These are phyloP conservation scores for Stephanodiscus triporus DNA, from an alignment of 108 stramenopile genomes.

Conservation along the genomic window DNA sequence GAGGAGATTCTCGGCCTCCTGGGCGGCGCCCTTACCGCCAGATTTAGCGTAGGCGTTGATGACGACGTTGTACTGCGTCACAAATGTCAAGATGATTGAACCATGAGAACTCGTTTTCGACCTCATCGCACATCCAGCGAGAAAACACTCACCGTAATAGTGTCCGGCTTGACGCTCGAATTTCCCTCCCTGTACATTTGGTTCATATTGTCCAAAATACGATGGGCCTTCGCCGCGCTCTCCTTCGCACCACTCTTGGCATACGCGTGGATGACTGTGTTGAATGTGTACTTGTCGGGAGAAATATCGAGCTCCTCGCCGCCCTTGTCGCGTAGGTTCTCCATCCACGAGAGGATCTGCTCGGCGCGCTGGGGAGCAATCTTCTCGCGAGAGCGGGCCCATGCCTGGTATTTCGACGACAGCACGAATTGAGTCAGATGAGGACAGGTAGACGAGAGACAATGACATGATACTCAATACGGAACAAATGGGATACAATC, in stretches of 20 bases:
- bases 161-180: constrained; percentile 52
- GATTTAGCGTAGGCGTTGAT: constrained; percentile 73
- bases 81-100: not conserved
- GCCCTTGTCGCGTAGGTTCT: constrained; percentile 61
- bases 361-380: constrained; percentile 77
- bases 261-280: constrained; percentile 77
- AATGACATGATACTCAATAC: not conserved
- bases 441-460: not conserved
- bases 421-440: not conserved
- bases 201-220: constrained; percentile 75
- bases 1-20: constrained; percentile 56
- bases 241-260: constrained; percentile 65
- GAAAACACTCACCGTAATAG: constrained; percentile 39
- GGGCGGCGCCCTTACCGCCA: constrained; percentile 63
- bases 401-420: constrained; percentile 50
- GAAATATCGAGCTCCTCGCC: constrained; percentile 53
- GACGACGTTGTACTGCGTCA: constrained; percentile 54
- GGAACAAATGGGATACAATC: not conserved
- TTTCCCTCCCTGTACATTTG: constrained; percentile 62
- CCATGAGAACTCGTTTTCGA: not conserved
- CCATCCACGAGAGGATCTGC: constrained; percentile 85
- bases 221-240: constrained; percentile 70
- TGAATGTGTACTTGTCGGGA: constrained; percentile 86
- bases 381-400: constrained; percentile 81
- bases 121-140: not conserved